A percentile compares a stretch with the other conserved stretches of the same genome.
Evolutionary conservation across 1,139 yeast genomes (phyloP).

Genomic region (Pichia sp.): DNA sequence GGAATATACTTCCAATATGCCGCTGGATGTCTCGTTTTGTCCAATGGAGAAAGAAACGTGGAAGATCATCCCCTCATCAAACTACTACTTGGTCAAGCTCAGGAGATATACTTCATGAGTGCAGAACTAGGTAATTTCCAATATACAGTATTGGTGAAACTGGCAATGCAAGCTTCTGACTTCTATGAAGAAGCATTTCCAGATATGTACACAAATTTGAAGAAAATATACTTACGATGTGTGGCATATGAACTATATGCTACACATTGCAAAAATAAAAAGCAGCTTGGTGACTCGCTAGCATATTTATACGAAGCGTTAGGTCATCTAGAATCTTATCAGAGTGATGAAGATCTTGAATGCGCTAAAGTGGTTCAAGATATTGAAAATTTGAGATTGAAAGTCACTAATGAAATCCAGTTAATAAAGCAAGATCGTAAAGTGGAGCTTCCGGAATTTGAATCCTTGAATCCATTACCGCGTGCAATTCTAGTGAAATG

Average conservation of each 20-base stretch:
- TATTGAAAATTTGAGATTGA: slow-evolving; percentile 16
- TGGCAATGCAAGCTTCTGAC: slow-evolving; percentile 56
- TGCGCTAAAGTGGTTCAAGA: slow-evolving; percentile 15
- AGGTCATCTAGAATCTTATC: neutral
- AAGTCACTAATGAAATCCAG: slow-evolving; percentile 31
- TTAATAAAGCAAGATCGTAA: neutral
- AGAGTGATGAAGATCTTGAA: neutral
- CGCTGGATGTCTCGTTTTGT: slow-evolving; percentile 51
- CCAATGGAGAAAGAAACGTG: slow-evolving; percentile 8
- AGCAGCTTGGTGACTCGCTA: slow-evolving; percentile 65
- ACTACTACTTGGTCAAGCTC: slow-evolving; percentile 80
- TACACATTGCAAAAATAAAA: slow-evolving; percentile 37
- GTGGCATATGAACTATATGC: slow-evolving; percentile 65
- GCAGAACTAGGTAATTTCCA: slow-evolving; percentile 53
- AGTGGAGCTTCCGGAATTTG: slow-evolving; percentile 26
- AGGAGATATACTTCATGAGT: slow-evolving; percentile 77
- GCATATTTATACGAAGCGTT: slow-evolving; percentile 36
- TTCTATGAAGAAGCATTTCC: slow-evolving; percentile 45
- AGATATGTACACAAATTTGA: slow-evolving; percentile 48
- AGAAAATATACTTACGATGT: slow-evolving; percentile 57
- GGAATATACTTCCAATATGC: slow-evolving; percentile 62
- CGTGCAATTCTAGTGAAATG: slow-evolving; percentile 55
- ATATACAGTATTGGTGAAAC: slow-evolving; percentile 53
- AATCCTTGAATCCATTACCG: slow-evolving; percentile 37
- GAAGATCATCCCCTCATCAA: slow-evolving; percentile 26